A percentile compares a stretch with the other conserved stretches of the same genome.
These are phyloP conservation scores for Crithidia acanthocephali DNA, from an alignment of 208 protist genomes.

Conservation along the genomic window DNA sequence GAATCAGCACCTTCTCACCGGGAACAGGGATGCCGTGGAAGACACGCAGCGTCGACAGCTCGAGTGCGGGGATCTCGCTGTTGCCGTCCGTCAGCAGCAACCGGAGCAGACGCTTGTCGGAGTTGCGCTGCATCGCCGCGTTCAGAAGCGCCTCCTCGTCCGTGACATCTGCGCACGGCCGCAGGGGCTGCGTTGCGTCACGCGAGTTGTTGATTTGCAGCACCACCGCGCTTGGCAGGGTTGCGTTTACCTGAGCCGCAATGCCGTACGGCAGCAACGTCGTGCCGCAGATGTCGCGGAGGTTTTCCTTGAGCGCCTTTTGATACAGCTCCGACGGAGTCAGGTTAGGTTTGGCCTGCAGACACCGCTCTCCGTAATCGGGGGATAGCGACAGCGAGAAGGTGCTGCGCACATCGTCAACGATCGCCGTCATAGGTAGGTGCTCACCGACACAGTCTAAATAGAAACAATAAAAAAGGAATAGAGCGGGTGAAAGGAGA, in stretches of 20 bases:
- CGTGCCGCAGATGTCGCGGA: constrained; percentile 61
- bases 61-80: constrained; percentile 66
- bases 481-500: background rate
- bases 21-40: constrained; percentile 76
- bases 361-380: constrained; percentile 62
- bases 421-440: constrained; percentile 37
- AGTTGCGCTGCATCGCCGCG: constrained; percentile 53
- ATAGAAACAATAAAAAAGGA: background rate
- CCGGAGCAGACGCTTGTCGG: constrained; percentile 62
- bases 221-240: constrained; percentile 54
- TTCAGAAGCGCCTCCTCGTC: constrained; percentile 60
- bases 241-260: constrained; percentile 42
- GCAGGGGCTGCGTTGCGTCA: constrained; percentile 82
- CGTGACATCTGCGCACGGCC: constrained; percentile 61
- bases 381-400: constrained; percentile 59
- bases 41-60: constrained; percentile 65
- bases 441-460: background rate
- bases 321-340: constrained; percentile 57
- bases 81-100: constrained; percentile 77
- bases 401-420: constrained; percentile 39
- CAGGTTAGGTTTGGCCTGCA: constrained; percentile 17
- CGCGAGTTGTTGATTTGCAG: constrained; percentile 77
- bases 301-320: constrained; percentile 57
- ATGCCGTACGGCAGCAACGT: constrained; percentile 65
- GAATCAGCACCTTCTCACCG: constrained; percentile 77